Conservation (phyloP, 805 yeast species). For the Candida insectorum region DNA sequence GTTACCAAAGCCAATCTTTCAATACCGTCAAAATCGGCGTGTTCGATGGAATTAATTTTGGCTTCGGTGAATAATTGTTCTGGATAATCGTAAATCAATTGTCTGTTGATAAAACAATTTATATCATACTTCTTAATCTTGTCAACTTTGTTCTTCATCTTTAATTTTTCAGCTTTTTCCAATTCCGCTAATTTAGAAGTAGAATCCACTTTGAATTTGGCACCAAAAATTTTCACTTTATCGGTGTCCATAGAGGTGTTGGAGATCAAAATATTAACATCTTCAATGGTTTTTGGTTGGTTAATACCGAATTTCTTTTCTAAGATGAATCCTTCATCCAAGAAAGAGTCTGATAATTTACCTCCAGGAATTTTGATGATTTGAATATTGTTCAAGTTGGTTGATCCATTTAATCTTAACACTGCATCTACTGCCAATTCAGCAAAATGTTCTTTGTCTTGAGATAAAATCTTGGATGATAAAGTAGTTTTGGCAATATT, state of each 20-base stretch:
- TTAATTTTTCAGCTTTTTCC: constrained; percentile 89
- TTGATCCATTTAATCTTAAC: constrained; percentile 78
- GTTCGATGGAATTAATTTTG: constrained; percentile 88
- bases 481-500: constrained; percentile 91
- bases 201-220: constrained; percentile 94
- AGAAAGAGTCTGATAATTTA: constrained; percentile 81
- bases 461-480: constrained; percentile 90
- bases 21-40: constrained; percentile 97
- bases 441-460: constrained; percentile 87
- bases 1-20: constrained; percentile 95
- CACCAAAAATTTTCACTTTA: constrained; percentile 95
- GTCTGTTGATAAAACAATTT: constrained; percentile 91
- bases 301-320: constrained; percentile 91
- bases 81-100: constrained; percentile 96
- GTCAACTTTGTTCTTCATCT: constrained; percentile 86
- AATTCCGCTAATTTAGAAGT: constrained; percentile 91
- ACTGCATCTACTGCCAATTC: constrained; percentile 93
- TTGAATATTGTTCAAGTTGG: constrained; percentile 89
- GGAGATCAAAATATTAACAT: constrained; percentile 87
- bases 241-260: constrained; percentile 97
- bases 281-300: constrained; percentile 81
- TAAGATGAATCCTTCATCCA: constrained; percentile 93
- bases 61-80: constrained; percentile 90
- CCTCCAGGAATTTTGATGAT: constrained; percentile 94
- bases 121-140: constrained; percentile 85